Evolutionary conservation across 805 yeast species (phyloP), one percentile per base, ranked within the genome.

Genomic region (Starmerella apis): DNA sequence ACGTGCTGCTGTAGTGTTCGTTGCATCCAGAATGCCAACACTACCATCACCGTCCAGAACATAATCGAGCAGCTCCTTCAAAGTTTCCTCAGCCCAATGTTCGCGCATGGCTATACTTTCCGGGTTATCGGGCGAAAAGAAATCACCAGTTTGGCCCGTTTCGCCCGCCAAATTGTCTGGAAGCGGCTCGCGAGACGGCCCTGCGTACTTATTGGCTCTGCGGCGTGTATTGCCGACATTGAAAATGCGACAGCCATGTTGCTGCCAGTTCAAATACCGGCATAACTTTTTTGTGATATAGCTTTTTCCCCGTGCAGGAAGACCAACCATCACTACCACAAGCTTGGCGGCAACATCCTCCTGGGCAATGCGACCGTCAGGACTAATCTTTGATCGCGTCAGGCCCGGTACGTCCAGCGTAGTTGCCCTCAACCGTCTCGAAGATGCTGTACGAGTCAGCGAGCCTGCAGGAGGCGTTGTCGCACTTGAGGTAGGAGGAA

Each of bases 221-320:
- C 97, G 74, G 60, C 98, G 75, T 0, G 96, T 90, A 60, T 92
- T 85, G 0, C 98, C 98, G 27, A 92, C 98, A 62, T 90, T 90
- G 71, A 92, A 90, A 9, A 90, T 88, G 56, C 82, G 75, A 52
- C 94, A 81, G 58, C 84, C 86, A 60, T 88, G 94, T 67, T 88
- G 95, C 35, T 87, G 76, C 94, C 96, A 90, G 68, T 90, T 90
- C 63, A 90, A 71, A 66, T 86, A 92, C 53, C 97, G 70, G 1
- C 94, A 84, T 43, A 90, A 72, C 63, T 92, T 90, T 66, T 87
- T 90, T 47, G 96, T 86, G 55, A 90, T 79, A 64, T 88, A 92
- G 1, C 94, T 83, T 65, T 90, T 90, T 4, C 46, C 46, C 25
- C 46, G 46, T 8, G 46, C 46, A 11, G 46, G 46, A 42, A 71